A percentile compares a stretch with the other conserved stretches of the same genome.
Evolutionary conservation across 805 yeast genomes (phyloP).

Genomic region (Barnettozyma sucrosica): DNA sequence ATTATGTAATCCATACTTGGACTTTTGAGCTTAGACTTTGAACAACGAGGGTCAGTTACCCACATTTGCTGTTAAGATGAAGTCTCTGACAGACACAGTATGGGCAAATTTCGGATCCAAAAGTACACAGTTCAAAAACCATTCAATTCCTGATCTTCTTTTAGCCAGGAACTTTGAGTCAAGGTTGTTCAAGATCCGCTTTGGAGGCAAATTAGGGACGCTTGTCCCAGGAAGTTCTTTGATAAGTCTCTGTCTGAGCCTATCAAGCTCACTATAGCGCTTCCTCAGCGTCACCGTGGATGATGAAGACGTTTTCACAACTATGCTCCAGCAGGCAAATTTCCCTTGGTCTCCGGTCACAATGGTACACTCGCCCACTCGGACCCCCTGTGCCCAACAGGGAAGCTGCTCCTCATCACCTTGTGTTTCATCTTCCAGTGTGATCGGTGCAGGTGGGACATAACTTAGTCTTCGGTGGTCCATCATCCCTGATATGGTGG

Average conservation of each 20-base stretch:
- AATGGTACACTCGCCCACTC: slow-evolving; percentile 34
- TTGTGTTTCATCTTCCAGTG: slow-evolving; percentile 29
- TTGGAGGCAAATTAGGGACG: slow-evolving; percentile 43
- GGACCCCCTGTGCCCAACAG: slow-evolving; percentile 35
- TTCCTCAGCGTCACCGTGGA: slow-evolving; percentile 41
- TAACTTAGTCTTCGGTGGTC: slow-evolving; percentile 13
- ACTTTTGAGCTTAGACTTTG: not conserved
- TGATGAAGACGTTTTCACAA: slow-evolving; percentile 30
- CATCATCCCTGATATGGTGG: not conserved
- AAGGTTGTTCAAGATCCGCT: slow-evolving; percentile 27
- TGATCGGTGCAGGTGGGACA: slow-evolving; percentile 38
- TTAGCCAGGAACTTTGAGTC: slow-evolving; percentile 29
- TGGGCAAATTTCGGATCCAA: slow-evolving; percentile 36
- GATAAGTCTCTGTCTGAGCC: slow-evolving; percentile 36
- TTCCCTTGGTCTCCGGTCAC: slow-evolving; percentile 33
- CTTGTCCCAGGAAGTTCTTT: slow-evolving; percentile 31
- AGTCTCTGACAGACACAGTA: slow-evolving; percentile 28
- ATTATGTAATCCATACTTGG: too few species aligned
- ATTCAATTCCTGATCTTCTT: slow-evolving; percentile 39
- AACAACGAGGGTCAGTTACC: not conserved
- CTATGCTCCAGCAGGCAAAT: slow-evolving; percentile 38
- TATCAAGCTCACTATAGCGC: slow-evolving; percentile 60
- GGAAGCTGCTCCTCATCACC: slow-evolving; percentile 13
- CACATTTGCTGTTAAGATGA: slow-evolving; percentile 14
- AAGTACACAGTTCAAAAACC: slow-evolving; percentile 38